Conservation (phyloP, 2,329 filamentous ascomycete species). For the Pochonia chlamydosporia region DNA sequence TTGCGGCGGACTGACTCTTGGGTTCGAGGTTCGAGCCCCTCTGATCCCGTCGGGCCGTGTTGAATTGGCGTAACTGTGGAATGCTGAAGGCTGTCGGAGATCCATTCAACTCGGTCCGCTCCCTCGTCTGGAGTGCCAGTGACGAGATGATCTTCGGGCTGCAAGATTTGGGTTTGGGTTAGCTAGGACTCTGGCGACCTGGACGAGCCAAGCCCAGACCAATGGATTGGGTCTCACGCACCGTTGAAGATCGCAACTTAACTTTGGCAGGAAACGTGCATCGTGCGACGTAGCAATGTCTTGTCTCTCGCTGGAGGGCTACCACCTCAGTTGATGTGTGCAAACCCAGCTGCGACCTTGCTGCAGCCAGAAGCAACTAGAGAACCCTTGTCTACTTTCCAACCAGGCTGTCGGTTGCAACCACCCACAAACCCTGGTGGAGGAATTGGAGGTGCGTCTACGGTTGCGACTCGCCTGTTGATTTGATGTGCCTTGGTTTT, state of each 20-base stretch:
- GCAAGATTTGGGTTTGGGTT: background rate
- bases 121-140: background rate
- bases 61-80: background rate
- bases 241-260: background rate
- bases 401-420: background rate
- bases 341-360: background rate
- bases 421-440: background rate
- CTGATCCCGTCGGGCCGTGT: slow-evolving; percentile 3
- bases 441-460: background rate
- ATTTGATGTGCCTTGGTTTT: background rate
- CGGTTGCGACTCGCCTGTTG: background rate
- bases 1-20: slow-evolving; percentile 1
- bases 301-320: background rate
- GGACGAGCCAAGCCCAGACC: background rate
- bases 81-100: background rate
- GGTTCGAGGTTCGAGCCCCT: slow-evolving; percentile 1
- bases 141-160: slow-evolving; percentile 1
- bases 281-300: background rate
- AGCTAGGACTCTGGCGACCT: background rate
- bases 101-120: background rate
- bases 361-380: background rate
- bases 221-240: background rate
- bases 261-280: background rate
- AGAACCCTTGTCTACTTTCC: background rate
- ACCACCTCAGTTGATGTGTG: background rate